Conservation (phyloP, 179 eudicot genomes). For the Vitellaria paradoxa region DNA sequence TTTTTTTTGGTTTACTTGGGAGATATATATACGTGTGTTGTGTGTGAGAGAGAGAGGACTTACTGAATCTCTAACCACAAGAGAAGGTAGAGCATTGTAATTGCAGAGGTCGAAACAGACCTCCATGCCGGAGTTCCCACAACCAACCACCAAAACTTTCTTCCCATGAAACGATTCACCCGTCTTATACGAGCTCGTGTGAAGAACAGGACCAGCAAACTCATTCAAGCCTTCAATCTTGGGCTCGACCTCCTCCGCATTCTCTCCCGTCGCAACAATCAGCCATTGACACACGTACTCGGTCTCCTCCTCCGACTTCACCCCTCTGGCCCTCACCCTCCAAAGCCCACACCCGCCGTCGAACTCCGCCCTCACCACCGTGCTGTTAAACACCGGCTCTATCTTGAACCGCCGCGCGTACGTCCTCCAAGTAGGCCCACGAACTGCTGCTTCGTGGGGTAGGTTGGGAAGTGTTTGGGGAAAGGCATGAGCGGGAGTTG, state of each 20-base stretch:
- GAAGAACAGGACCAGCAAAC: slow-evolving; percentile 42
- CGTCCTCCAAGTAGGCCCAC: slow-evolving; percentile 44
- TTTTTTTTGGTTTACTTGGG: too few relatives aligned
- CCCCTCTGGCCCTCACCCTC: slow-evolving; percentile 36
- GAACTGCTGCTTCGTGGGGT: slow-evolving; percentile 60
- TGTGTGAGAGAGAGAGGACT: slow-evolving; percentile 9
- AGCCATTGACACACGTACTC: slow-evolving; percentile 61
- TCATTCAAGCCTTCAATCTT: slow-evolving; percentile 39
- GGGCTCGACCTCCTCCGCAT: slow-evolving; percentile 55
- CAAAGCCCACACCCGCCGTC: slow-evolving; percentile 39
- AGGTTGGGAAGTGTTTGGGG: slow-evolving; percentile 50
- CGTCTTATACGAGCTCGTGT: slow-evolving; percentile 56
- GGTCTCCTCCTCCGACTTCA: slow-evolving; percentile 9
- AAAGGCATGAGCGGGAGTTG: slow-evolving; percentile 55
- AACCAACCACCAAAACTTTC: slow-evolving; percentile 69
- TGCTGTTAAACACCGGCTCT: slow-evolving; percentile 33
- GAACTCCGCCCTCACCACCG: slow-evolving; percentile 46
- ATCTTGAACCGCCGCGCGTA: slow-evolving; percentile 43
- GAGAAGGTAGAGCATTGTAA: slow-evolving; percentile 54
- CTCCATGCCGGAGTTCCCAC: slow-evolving; percentile 92
- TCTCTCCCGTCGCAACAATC: slow-evolving; percentile 71
- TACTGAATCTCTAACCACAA: slow-evolving; percentile 80
- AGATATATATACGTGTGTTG: too few relatives aligned
- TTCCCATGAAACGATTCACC: slow-evolving; percentile 39
- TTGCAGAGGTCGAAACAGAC: slow-evolving; percentile 77